Evolutionary conservation across 345 rosid species (phyloP).

Genomic region (Linum trigynum): DNA sequence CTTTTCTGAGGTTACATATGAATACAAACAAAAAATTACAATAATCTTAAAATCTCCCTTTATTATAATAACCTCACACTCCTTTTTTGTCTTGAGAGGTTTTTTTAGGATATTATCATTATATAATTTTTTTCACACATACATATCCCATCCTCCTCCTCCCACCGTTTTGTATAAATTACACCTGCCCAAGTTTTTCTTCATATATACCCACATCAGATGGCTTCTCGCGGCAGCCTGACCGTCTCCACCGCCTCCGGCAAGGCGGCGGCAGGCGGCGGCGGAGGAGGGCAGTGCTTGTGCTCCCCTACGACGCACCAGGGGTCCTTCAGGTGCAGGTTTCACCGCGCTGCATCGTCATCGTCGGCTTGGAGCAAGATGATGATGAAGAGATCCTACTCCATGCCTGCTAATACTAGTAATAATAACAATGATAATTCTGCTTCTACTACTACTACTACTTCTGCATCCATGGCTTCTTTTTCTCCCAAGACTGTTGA

Average conservation of each 20-base stretch:
- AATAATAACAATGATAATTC: background rate
- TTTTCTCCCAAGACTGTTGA: background rate
- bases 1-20: no score
- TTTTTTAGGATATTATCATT: no score
- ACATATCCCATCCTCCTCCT: no score
- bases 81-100: no score
- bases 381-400: background rate
- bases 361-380: background rate
- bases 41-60: no score
- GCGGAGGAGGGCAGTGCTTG: background rate
- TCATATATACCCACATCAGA: no score
- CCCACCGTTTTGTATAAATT: no score
- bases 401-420: background rate
- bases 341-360: background rate
- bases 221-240: background rate
- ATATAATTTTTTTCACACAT: no score
- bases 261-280: background rate
- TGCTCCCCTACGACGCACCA: background rate
- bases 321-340: background rate
- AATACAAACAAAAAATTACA: no score
- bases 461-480: background rate
- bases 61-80: no score
- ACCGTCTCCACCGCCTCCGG: background rate
- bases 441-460: background rate
- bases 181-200: no score